Evolutionary conservation across 2,329 filamentous ascomycete species (phyloP).

Genomic region (Chaetothyriales sp.): DNA sequence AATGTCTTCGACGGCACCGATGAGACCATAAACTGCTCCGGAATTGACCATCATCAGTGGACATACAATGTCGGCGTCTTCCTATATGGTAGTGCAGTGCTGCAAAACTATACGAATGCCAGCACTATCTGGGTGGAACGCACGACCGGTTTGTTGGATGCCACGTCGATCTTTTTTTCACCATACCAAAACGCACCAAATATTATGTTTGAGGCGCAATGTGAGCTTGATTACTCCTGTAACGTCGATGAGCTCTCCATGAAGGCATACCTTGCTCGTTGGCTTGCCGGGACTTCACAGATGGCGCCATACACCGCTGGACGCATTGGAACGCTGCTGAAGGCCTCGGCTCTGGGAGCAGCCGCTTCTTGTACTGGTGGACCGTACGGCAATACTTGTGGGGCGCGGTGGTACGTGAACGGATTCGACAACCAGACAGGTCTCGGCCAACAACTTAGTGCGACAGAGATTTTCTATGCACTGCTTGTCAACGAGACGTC

Average conservation of each 20-base stretch:
- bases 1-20: conserved; percentile 53
- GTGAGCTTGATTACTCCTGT: conserved; percentile 49
- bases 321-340: conserved; percentile 44
- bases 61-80: conserved; percentile 53
- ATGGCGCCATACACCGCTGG: conserved; percentile 47
- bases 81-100: conserved; percentile 29
- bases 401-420: conserved; percentile 47
- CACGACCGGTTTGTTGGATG: conserved; percentile 42
- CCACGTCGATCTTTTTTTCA: conserved; percentile 37
- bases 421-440: conserved; percentile 45
- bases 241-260: conserved; percentile 59
- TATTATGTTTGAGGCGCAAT: conserved; percentile 53
- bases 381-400: conserved; percentile 43
- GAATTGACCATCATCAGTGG: conserved; percentile 50
- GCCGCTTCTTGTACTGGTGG: conserved; percentile 50
- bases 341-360: conserved; percentile 42
- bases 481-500: conserved; percentile 17
- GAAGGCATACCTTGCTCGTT: conserved; percentile 57
- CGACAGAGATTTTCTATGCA: conserved; percentile 41
- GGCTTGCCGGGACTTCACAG: conserved; percentile 48
- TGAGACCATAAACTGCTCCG: conserved; percentile 41
- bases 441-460: conserved; percentile 57
- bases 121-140: conserved; percentile 42
- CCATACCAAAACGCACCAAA: conserved; percentile 30
- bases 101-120: conserved; percentile 43